Base-by-base conservation (phyloP, 2,329 filamentous ascomycete species). In the Penicillium sclerotiorum region DNA sequence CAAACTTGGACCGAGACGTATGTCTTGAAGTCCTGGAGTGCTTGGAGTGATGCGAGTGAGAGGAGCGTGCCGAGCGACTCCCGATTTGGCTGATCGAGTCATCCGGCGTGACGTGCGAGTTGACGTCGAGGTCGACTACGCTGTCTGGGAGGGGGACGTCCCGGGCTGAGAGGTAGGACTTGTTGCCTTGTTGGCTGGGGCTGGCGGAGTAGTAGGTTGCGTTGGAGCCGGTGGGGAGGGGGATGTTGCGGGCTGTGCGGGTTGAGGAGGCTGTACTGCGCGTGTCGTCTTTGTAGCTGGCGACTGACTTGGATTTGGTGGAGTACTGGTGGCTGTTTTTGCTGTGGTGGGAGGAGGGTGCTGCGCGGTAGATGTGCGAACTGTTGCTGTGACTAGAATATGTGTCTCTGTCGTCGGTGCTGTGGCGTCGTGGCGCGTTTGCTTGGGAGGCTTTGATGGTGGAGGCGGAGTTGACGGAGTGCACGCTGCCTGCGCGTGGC, bases 71-170 rank as follows among this genome's bases (percentile, higher is more conserved):
- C 15, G 59, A 55, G 11, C 43, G 50, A 25, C 58, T 55, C n/a
- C 64, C 69, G 21, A 92, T 78, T 40, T 90, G 88, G 57, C 85
- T 85, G 52, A 91, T 83, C 0, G 90, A 95, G 70, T 96, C 92
- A 47, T 88, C 81, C 8, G 90, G 86, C 1, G 86, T 88, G 58
- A 99, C 77, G 15, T 91, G 85, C 12, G 72, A 72, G 43, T 74
- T 66, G 9, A 69, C 64, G 27, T 72, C 68, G 11, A 67, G 56
- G 8, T 66, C 68, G 7, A 60, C 48, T 15, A 67, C 60, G 45
- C 65, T 71, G 21, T 67, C 59, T 8, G 65, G 63, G 2, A 68
- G 57, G 1, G 61, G 63, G 39, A 64, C 55, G 22, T 65, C 59
- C 40, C 62, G 62, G 1, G 65, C 62, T 4, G 62, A 57, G 13